Base-by-base conservation (phyloP, 1,284 basidiomycete species). In the Trichosporon sp. region DNA sequence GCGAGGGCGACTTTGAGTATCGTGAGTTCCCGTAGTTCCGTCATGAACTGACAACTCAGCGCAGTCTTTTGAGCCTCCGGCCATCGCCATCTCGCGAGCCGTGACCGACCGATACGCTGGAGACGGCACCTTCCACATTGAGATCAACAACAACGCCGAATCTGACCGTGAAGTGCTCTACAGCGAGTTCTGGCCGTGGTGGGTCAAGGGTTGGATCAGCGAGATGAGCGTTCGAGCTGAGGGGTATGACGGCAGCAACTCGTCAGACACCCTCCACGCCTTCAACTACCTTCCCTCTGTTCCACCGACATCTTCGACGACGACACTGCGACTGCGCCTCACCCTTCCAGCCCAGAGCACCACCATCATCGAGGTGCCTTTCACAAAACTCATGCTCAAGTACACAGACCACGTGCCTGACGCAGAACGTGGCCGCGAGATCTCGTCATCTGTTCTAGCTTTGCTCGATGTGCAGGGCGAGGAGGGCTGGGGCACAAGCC, bases 371-470 rank as follows among this genome's bases (percentile, higher is more conserved):
- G 84, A 82, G 16, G 84, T 95, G 75, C 89, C 90, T 44, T 87
- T 94, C 72, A 84, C 86, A 36, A 95, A 95, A 78, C 86, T 88
- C 3, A 95, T 95, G 75, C 83, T 99, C 62, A 87, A 90, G 58
- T 98, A 98, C 77, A 94, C 90, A 16, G 95, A 98, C 74, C 95
- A 99, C 76, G 91, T 90, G 14, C 94, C 95, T 0, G 95, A 98
- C 73, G 92, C 95, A 0, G 91, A 95, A 76, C 85, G 95, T 40
- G 95, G 95, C 0, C 93, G 94, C 85, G 93, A 98, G 72, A 82
- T 98, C 0, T 89, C 92, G 1, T 87, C 91, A 0, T 92, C 90
- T 2, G 85, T 95, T 10, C 81, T 94, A 31, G 74, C 73, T 1
- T 63, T 78, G 8, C 66, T 74, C 23, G 71, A 75, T 56, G 58